Base-by-base conservation (phyloP, 208 protist species). In the Trypanosomatidae sp. region DNA sequence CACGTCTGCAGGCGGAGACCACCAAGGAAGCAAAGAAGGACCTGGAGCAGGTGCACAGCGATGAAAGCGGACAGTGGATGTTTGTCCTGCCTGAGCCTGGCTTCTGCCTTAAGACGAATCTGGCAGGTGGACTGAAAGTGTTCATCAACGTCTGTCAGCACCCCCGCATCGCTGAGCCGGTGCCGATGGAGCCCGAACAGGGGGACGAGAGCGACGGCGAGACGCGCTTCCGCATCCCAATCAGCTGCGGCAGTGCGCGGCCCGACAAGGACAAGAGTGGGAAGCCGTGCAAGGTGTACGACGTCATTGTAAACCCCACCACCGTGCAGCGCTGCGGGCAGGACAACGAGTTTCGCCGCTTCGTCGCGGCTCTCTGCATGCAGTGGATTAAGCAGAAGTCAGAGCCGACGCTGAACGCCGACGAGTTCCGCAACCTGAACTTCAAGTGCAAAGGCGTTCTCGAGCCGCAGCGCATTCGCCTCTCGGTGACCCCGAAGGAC, bases 131-230 rank as follows among this genome's bases (percentile, higher is more conserved):
- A 0, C 67, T 75, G 19, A 96, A 98, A 77, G 81, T 98, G 1
- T 98, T 98, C 77, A 86, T 98, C 46, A 98, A 98, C 82, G 80
- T 98, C 1, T 95, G 89, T 77, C 83, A 94, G 64, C 90, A 94
- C 79, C 75, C 88, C 28, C 87, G 89, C 44, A 96, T 97, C 59
- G 89, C 76, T 12, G 91, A 97, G 81, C 94, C 94, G 25, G 83
- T 91, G 76, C 94, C 94, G 30, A 95, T 97, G 83, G 71, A 79
- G 5, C 30, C 59, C 5, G 56, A 71, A 15, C 28, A 56, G 30
- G 71, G 52, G n/a, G 30, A 53, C 36, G 70, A 50, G 10, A 62
- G 76, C 41, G 6, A 36, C 6, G 83, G 84, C 19, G 90, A 92
- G 71, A 71, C 92, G 25, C 89, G 88, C 30, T 97, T 89, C 69